Evolutionary conservation across 2,329 filamentous ascomycete species (phyloP).

Genomic region (Botrytis galanthina): DNA sequence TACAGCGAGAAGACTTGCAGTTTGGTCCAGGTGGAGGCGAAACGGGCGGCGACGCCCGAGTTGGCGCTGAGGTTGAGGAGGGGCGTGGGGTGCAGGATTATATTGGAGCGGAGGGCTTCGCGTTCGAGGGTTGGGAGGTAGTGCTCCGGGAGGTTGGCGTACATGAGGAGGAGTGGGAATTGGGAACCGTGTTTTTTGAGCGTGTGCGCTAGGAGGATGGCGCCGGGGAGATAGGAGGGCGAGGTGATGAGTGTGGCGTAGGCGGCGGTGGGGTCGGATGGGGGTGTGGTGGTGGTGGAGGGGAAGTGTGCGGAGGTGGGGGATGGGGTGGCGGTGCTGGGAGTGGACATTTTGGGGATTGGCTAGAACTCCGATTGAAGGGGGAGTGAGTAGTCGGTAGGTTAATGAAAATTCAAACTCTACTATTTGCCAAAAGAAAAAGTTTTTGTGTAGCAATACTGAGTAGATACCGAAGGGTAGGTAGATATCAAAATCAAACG

Average conservation of each 20-base stretch:
- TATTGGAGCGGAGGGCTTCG: background rate
- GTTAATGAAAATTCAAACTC: background rate
- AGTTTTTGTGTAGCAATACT: background rate
- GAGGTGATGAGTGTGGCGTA: conserved; percentile 71
- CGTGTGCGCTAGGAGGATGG: conserved; percentile 74
- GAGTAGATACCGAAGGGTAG: background rate
- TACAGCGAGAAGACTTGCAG: conserved; percentile 65
- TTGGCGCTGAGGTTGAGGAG: background rate
- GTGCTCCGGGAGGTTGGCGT: conserved; percentile 52
- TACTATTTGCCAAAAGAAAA: background rate
- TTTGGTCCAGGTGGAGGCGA: conserved; percentile 87
- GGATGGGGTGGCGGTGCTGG: background rate
- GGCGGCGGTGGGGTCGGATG: background rate
- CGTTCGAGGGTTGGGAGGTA: conserved; percentile 31
- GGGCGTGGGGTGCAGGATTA: background rate
- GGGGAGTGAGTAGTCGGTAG: background rate
- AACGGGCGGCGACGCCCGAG: conserved; percentile 64
- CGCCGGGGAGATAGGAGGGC: conserved; percentile 71
- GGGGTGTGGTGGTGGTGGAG: background rate
- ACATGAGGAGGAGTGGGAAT: conserved; percentile 67
- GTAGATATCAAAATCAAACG: too few relatives aligned
- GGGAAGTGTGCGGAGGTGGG: background rate
- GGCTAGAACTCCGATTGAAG: background rate
- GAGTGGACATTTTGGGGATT: background rate
- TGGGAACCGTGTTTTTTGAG: conserved; percentile 60